These are phyloP conservation scores for Tephrocybe sp. DNA, from an alignment of 768 basidiomycete genomes.

Conservation along the genomic window DNA sequence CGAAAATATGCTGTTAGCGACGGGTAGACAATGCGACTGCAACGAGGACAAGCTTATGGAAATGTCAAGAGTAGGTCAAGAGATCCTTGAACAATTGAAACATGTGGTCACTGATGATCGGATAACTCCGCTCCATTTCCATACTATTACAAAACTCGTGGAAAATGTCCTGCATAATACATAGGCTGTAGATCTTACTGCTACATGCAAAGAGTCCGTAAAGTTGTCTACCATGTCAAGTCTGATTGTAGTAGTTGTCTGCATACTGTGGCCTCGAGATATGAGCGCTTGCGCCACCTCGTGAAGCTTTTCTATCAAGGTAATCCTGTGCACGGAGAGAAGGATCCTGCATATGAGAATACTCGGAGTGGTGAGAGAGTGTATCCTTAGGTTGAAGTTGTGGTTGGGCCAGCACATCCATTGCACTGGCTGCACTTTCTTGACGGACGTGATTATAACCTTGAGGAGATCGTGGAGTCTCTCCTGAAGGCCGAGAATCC, in stretches of 20 bases:
- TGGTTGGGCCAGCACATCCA: constrained; percentile 54
- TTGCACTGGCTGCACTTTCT: constrained; percentile 53
- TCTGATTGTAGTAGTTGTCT: constrained; percentile 6
- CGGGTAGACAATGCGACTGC: constrained; percentile 1
- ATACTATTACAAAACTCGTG: neutral
- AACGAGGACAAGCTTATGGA: neutral
- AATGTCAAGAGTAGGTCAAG: neutral
- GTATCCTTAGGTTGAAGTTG: constrained; percentile 46
- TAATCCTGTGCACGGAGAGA: constrained; percentile 31
- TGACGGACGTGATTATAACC: constrained; percentile 51
- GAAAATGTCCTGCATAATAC: neutral
- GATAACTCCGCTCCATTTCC: neutral
- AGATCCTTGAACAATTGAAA: constrained; percentile 6
- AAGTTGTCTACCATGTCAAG: neutral
- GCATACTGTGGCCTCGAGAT: constrained; percentile 1
- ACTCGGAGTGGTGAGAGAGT: constrained; percentile 30
- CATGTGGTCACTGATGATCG: neutral
- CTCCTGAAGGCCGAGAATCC: constrained; percentile 59
- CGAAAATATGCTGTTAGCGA: neutral
- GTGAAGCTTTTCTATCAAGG: constrained; percentile 18
- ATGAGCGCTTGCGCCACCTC: constrained; percentile 9
- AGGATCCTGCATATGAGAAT: constrained; percentile 26
- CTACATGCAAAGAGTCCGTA: neutral
- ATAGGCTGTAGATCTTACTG: neutral
- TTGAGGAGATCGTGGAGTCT: constrained; percentile 28